Base-by-base conservation (phyloP, 2,329 filamentous ascomycete genomes). In the Onygenales sp. region DNA sequence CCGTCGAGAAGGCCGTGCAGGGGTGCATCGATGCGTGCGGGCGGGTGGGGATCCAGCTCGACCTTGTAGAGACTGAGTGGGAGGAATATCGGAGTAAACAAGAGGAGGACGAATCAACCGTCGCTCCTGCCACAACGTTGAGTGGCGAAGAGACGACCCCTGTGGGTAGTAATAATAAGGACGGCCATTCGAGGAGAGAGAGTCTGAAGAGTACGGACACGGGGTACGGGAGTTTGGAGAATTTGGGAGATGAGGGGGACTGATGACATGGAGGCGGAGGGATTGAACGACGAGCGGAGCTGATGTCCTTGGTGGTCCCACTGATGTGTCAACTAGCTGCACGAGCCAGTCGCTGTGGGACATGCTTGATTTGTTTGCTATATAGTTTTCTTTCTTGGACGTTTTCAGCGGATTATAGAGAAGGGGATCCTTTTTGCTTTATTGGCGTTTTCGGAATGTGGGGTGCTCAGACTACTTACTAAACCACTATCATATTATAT, bases 201-300 rank as follows among this genome's bases (percentile, higher is more conserved):
- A 67, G 69, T 50, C 65, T 62, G 2, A 58, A 61, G 33, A 72
- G 70, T 56, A 66, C 66, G 47, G 70, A 72, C 56, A 70, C 69
- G 1, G 69, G 70, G 6, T 72, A 72, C 53, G 70, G 62, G 11
- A 72, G 68, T 52, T 57, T 59, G 52, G 21, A 27, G 21, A 53
- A 45, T 49, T 47, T 14, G n/a, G 56, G 54, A 34, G 57, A 57
- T 14, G 46, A 49, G 13, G 17, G 17, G 10, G 17, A 13, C 8
- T 32, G 48, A 48, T 6, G 42, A 53, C 4, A 21, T 1, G n/a
- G 37, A 47, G 27, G 42, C 8, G 17, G 33, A 27, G 49, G 14
- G 13, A n/a, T 7, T 34, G 4, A 11, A 11, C 49, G 27, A 14
- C 5, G 31, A n/a, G 13, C 6, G 5, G 10, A 42, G 6, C 21